Evolutionary conservation across 2,329 filamentous ascomycete species (phyloP).

Genomic region (Endoconidiophora polonica): DNA sequence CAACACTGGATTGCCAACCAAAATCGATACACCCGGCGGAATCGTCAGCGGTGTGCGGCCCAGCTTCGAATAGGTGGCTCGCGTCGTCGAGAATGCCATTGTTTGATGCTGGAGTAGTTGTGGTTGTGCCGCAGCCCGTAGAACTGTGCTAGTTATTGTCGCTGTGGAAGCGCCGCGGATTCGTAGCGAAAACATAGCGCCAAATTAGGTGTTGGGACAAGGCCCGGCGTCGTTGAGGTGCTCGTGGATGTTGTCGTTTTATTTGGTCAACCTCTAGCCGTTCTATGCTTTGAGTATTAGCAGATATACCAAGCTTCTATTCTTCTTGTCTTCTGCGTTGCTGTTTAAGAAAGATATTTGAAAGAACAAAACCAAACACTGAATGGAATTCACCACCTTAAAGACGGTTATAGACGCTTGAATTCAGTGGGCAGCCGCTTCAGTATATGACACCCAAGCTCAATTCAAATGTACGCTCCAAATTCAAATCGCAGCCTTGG

Average conservation of each 20-base stretch:
- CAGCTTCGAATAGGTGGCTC: constrained; percentile 59
- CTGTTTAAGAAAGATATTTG: background rate
- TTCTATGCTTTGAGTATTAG: background rate
- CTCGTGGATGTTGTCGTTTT: background rate
- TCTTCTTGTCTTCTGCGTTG: background rate
- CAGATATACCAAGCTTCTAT: too few species aligned
- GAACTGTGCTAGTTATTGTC: background rate
- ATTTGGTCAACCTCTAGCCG: background rate
- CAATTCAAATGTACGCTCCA: background rate
- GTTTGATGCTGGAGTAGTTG: too few species aligned
- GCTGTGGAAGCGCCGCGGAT: background rate
- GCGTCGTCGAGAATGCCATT: constrained; percentile 50
- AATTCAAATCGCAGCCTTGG: constrained; percentile 5
- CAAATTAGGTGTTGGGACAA: background rate
- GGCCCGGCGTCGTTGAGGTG: background rate
- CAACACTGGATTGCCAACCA: constrained; percentile 44
- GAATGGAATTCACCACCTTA: too few species aligned
- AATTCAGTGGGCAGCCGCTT: too few species aligned
- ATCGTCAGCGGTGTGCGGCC: constrained; percentile 66
- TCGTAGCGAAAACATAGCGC: constrained; percentile 7
- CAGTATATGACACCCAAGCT: background rate
- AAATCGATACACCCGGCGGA: constrained; percentile 67
- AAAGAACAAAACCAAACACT: background rate
- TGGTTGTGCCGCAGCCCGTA: background rate
- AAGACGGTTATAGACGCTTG: too few species aligned